Evolutionary conservation across 2,329 filamentous ascomycete species (phyloP), one percentile per base, ranked within the genome.

Genomic region (Paramyrothecium roridum): DNA sequence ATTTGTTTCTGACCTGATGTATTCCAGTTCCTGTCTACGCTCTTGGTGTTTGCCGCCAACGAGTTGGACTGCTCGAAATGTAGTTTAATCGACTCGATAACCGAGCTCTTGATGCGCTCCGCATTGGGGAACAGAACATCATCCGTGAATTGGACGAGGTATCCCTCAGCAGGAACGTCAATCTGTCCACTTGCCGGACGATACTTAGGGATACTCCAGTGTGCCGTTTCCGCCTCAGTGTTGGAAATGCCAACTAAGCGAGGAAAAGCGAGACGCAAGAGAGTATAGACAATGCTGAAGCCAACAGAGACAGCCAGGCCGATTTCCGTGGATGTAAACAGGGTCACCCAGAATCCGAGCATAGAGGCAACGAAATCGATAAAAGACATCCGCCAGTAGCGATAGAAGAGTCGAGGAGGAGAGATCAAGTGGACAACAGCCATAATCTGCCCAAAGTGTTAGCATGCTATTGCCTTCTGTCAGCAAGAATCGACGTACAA

Each of bases 331-430:
- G 78, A 81, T 2, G 81, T 79, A 61, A 87, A 86, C 11, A 88
- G 76, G 0, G 83, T 84, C 3, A 87, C 74, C 80, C 85, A 87
- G 62, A 88, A 82, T 4, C 84, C 79, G 30, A 88, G 74, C 79
- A 86, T 84, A 26, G 81, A 79, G 1, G 82, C 80, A 52, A 85
- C 76, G 61, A 88, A 88, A 67, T 88, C 85, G 16, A 84, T 80
- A 3, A 88, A 75, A 0, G 83, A 87, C 2, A 83, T 82, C 59
- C 81, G 81, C 83, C 84, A 88, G 70, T 84, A 87, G 16, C 76
- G 73, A 67, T 86, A 86, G 64, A 88, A 87, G 11, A 81, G 76
- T 3, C 74, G 78, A 0, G 84, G 79, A 0, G 82, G 77, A 0
- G 81, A 80, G 48, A 88, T 82, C 8, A 88, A 74, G 43, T 84